phyloP scores from a whole-genome alignment of 495 filamentous ascomycete genomes.

The Penicillium cinerascens region DNA sequence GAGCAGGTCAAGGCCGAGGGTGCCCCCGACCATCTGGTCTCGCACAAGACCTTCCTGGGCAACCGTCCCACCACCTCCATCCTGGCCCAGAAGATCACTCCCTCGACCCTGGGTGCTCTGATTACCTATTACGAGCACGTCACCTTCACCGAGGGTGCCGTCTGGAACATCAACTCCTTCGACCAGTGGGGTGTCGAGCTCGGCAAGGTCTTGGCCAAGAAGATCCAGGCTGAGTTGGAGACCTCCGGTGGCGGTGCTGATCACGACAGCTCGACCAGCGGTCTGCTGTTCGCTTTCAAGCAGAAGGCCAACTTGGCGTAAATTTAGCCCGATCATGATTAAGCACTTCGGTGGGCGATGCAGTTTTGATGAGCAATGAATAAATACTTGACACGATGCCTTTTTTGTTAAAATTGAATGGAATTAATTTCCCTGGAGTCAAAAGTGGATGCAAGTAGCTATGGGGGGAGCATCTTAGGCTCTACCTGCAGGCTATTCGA shows the following conservation, averaged over 20 bases:
- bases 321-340: conserved; percentile 4
- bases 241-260: conserved; percentile 59
- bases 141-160: conserved; percentile 93
- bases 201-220: conserved; percentile 93
- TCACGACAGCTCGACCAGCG: conserved; percentile 85
- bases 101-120: conserved; percentile 85
- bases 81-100: conserved; percentile 90
- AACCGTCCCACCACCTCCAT: conserved; percentile 96
- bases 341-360: conserved; percentile 12
- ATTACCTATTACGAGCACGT: conserved; percentile 99
- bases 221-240: conserved; percentile 77
- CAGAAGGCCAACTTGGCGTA: conserved; percentile 54
- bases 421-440: not conserved
- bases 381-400: conserved; percentile 15
- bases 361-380: conserved; percentile 28
- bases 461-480: not conserved
- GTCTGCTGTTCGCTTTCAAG: conserved; percentile 85
- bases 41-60: conserved; percentile 99
- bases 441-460: not conserved
- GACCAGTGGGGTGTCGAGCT: conserved; percentile 99
- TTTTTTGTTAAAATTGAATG: not conserved
- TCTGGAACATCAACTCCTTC: conserved; percentile 99
- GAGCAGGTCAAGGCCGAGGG: conserved; percentile 88
- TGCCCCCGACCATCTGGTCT: conserved; percentile 74
- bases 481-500: not conserved